phyloP scores from a whole-genome alignment of 1,284 basidiomycete species.

The Melampsora americana region DNA sequence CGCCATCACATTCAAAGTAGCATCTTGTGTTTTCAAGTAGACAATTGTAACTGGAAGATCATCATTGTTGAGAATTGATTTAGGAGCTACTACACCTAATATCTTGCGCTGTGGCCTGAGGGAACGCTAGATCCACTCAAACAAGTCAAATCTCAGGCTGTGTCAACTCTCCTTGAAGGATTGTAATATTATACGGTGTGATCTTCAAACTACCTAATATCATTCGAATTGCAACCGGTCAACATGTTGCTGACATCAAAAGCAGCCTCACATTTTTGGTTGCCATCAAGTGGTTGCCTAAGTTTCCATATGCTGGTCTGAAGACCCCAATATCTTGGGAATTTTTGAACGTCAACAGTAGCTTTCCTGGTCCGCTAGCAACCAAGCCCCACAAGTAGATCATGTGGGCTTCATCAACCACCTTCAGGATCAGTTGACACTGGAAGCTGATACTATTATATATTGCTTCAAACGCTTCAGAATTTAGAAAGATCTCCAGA shows the following conservation, averaged over 20 bases:
- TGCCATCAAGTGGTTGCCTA: background rate
- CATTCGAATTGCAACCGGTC: slow-evolving; percentile 8
- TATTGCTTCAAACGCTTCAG: background rate
- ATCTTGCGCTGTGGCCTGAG: slow-evolving; percentile 7
- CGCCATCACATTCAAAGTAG: background rate
- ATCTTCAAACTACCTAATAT: slow-evolving; percentile 23
- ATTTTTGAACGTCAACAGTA: too few relatives aligned
- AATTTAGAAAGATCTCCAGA: slow-evolving; percentile 5
- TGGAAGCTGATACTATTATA: background rate
- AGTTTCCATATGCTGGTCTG: slow-evolving; percentile 9
- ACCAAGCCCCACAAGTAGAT: background rate
- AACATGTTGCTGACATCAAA: slow-evolving; percentile 8
- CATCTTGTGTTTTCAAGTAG: background rate
- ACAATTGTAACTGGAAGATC: background rate
- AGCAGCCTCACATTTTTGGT: background rate
- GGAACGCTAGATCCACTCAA: slow-evolving; percentile 2
- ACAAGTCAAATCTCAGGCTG: background rate
- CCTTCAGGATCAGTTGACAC: background rate
- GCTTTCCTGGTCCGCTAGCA: background rate
- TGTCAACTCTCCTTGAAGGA: slow-evolving; percentile 6
- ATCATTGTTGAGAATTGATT: background rate
- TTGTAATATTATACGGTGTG: too few relatives aligned
- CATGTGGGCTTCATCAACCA: slow-evolving; percentile 3
- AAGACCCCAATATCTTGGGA: background rate
- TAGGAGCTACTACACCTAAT: background rate